Conservation (phyloP, 2,329 filamentous ascomycete genomes). For the Fusarium pseudonygamai region DNA sequence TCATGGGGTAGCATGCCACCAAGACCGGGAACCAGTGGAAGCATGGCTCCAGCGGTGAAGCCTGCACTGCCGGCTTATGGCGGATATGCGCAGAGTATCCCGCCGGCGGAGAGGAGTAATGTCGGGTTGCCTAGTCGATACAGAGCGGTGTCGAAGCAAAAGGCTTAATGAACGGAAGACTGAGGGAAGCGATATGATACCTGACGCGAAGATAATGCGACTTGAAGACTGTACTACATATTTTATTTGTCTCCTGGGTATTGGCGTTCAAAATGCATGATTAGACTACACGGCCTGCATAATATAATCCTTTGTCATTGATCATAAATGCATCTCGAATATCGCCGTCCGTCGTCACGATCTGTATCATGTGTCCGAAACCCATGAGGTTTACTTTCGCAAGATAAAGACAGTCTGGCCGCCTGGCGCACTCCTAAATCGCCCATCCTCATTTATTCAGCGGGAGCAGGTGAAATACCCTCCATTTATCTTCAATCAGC, state of each 20-base stretch:
- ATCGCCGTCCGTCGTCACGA: accelerated
- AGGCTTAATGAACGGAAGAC: background rate
- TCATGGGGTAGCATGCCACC: background rate
- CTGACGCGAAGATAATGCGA: background rate
- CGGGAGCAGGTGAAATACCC: no score
- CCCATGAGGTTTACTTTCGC: no score
- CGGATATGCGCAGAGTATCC: conserved; percentile 14
- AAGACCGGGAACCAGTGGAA: background rate
- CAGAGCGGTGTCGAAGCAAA: conserved; percentile 12
- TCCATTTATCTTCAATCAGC: no score
- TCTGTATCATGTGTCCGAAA: no score
- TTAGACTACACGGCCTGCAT: background rate
- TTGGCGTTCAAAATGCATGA: background rate
- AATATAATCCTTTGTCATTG: background rate
- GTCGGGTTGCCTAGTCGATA: conserved; percentile 26
- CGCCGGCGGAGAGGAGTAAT: conserved; percentile 18
- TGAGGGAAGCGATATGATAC: background rate
- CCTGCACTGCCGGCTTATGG: conserved; percentile 17
- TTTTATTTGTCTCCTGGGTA: background rate
- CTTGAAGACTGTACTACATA: background rate
- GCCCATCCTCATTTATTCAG: no score
- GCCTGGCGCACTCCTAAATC: no score
- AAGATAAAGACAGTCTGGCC: no score
- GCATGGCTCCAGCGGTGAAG: background rate
- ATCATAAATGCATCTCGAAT: background rate